Evolutionary conservation across 2,329 filamentous ascomycete genomes (phyloP), one percentile per base, ranked within the genome.

Genomic region (Metarhizium humberi): DNA sequence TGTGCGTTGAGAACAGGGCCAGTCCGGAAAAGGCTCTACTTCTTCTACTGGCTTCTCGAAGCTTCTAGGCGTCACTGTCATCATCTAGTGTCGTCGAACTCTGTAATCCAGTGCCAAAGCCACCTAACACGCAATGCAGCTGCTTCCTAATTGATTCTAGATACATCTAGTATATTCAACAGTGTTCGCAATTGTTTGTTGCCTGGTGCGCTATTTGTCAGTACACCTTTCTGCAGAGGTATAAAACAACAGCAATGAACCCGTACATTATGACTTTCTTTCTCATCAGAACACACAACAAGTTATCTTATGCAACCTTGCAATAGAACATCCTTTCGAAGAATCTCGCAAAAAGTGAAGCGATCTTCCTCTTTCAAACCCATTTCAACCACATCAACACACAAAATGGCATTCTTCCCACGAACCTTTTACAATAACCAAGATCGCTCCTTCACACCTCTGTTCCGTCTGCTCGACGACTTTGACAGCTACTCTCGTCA

Each of bases 381-480:
- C 55, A 63, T 53, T 45, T 58, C 52, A 48, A 58, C 55, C 50
- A 60, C 57, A 52, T 57, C 63, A 62, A 47, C 59, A 56, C 57
- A 51, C 73, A 83, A 69, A 68, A 85, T 85, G 81, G 77, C 81
- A 61, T 73, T 84, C 73, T 84, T 84, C 73, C 75, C 78, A 57
- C 75, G 76, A 67, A 72, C 72, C 64, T 71, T 77, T 63, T 75
- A 79, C 74, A 69, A 74, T 64, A 69, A 74, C 64, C 61, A 71
- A 59, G 72, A 77, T 66, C 66, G 75, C 61, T 77, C 77, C 68
- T 81, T 83, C 69, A 76, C 75, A 42, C 78, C 81, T 54, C 78
- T 86, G 64, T 84, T 86, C 77, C 80, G 80, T 57, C 76, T 86
- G 57, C 78, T 86, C 51, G 80, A 85, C 62, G 81, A 85, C 70